A percentile compares a stretch with the other conserved stretches of the same genome.
phyloP scores from a whole-genome alignment of 345 rosid species.

The Xanthoceras sorbifolium region DNA sequence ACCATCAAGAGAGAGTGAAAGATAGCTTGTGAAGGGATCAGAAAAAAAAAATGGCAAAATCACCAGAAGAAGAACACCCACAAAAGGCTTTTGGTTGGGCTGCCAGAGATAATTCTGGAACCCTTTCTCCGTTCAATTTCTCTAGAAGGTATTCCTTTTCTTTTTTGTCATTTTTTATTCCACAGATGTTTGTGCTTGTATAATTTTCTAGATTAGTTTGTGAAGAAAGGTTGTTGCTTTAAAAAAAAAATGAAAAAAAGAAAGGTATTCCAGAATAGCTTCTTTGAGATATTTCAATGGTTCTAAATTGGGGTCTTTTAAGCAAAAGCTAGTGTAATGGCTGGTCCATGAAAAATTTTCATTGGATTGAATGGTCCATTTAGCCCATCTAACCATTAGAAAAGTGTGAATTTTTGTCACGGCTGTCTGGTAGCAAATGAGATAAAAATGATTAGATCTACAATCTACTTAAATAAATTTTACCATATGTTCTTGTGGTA shows the following conservation, averaged over 20 bases:
- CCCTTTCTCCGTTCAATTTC: conserved; percentile 73
- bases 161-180: neutral
- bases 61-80: conserved; percentile 64
- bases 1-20: conserved; percentile 14
- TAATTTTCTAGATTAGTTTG: neutral
- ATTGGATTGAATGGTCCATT: neutral
- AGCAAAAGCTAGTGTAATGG: neutral
- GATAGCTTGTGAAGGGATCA: neutral
- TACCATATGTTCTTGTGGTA: neutral
- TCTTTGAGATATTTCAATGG: neutral
- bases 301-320: neutral
- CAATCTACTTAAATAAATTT: neutral
- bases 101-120: conserved; percentile 68
- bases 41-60: conserved; percentile 48
- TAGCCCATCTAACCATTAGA: neutral
- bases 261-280: too few relatives aligned
- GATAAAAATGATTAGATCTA: neutral
- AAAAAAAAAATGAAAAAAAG: too few relatives aligned
- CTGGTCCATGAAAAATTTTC: neutral
- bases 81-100: conserved; percentile 81
- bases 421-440: too few relatives aligned
- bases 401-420: too few relatives aligned
- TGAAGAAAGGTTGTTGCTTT: neutral
- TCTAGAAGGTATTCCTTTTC: conserved; percentile 64
- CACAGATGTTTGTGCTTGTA: too few relatives aligned